Evolutionary conservation across 83 land plant genomes (phyloP), one percentile per base, ranked within the genome.

Genomic region (Picea engelmannii): DNA sequence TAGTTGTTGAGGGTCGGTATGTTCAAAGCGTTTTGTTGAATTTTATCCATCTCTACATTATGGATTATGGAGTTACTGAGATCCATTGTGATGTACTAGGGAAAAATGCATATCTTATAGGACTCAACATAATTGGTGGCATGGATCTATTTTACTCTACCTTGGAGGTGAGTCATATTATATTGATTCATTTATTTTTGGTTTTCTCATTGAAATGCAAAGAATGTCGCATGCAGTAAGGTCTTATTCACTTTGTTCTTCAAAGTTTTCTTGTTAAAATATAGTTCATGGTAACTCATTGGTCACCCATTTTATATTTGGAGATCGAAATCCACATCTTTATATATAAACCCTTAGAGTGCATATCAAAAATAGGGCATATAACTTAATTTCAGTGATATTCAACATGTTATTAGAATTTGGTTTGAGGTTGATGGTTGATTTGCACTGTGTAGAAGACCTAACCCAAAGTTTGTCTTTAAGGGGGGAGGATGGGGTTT

Each of bases 91-190:
- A 91, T 35, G 91, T 92, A 21, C 96, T 95, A 12, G 93, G 99
- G 25, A 81, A 95, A 25, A 95, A 87, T 86, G 87, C 85, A 3
- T 97, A 97, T 81, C 86, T 97, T 2, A 95, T 94, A 0, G 99
- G 96, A 11, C 91, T 97, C 16, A 97, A 98, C 87, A 95, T 97
- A 69, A 86, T 96, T 80, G 99, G 98, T 62, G 98, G 99, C 71
- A 92, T 97, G 91, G 89, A 98, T 66, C 82, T 97, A 81, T 97
- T 95, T 82, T 87, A 95, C 16, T 92, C 96, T 79, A 94, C 95
- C 18, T 44, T 96, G 12, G 98, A 97, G 96, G 99, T 97, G 82
- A 83, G 81, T 40, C 13, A 4, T 73, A 18, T 42, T 66, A 5
- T 58, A 49, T 82, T 59, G 66, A 35, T 62, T 65, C 73, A 8